These are phyloP conservation scores for Exophiala mesophila DNA, from an alignment of 2,329 filamentous ascomycete species.

Conservation along the genomic window DNA sequence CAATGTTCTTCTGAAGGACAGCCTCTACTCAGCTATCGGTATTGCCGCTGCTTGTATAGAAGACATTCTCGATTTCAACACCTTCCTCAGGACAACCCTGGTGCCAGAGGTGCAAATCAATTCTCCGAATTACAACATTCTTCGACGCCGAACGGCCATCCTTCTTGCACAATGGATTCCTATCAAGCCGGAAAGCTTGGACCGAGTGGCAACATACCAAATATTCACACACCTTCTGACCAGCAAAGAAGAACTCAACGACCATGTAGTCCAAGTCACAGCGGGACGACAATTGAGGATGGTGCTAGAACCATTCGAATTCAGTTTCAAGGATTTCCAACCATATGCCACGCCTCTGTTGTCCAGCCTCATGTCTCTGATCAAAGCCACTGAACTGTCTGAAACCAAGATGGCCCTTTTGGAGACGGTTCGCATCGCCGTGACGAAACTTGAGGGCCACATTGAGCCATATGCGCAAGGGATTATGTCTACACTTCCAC, in stretches of 20 bases:
- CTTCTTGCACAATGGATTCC: constrained; percentile 85
- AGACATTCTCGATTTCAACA: constrained; percentile 74
- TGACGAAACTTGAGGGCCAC: constrained; percentile 73
- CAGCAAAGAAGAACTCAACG: constrained; percentile 71
- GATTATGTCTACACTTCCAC: constrained; percentile 74
- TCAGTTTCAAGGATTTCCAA: constrained; percentile 66
- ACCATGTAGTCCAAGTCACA: constrained; percentile 86
- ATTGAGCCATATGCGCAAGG: constrained; percentile 64
- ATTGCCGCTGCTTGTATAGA: constrained; percentile 73
- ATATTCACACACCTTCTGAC: constrained; percentile 85
- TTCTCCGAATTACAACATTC: constrained; percentile 66
- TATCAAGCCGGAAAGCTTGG: constrained; percentile 65
- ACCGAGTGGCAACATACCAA: constrained; percentile 70
- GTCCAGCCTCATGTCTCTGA: constrained; percentile 67
- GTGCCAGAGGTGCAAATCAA: constrained; percentile 71
- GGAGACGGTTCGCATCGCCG: constrained; percentile 76
- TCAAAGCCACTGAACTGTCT: constrained; percentile 71
- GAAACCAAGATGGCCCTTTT: constrained; percentile 89
- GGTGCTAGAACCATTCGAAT: constrained; percentile 80
- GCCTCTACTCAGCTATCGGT: constrained; percentile 88
- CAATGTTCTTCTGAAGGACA: constrained; percentile 82
- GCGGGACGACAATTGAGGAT: constrained; percentile 78
- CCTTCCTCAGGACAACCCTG: constrained; percentile 69
- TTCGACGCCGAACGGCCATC: constrained; percentile 83
- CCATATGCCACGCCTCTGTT: constrained; percentile 73